phyloP scores from a whole-genome alignment of 2,329 filamentous ascomycete genomes.

The Decorospora gaudefroyi region DNA sequence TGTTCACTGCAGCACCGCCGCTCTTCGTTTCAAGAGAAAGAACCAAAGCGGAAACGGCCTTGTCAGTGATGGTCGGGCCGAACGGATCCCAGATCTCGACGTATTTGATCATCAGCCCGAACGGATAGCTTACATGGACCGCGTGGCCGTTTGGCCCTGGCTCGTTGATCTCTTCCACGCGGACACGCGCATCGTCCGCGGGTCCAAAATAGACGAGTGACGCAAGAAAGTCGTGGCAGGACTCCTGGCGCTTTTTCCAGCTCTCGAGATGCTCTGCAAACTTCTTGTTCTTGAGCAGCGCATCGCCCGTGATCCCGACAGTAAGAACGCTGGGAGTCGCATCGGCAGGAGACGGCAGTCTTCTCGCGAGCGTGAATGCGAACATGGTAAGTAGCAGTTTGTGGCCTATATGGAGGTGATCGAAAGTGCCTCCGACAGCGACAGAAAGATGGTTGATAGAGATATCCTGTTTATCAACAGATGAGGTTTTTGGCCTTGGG shows the following conservation, averaged over 20 bases:
- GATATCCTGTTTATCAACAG: conserved; percentile 7
- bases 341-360: conserved; percentile 16
- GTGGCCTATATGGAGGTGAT: conserved; percentile 92
- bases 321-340: conserved; percentile 62
- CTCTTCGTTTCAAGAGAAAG: conserved; percentile 85
- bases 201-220: conserved; percentile 64
- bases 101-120: conserved; percentile 71
- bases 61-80: conserved; percentile 85
- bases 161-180: conserved; percentile 52
- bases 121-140: conserved; percentile 62
- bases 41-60: conserved; percentile 76
- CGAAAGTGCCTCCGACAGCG: conserved; percentile 90
- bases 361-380: conserved; percentile 66
- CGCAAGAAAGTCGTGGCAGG: conserved; percentile 71
- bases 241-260: conserved; percentile 74
- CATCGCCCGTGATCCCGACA: conserved; percentile 86
- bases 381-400: conserved; percentile 94
- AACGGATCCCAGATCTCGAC: conserved; percentile 86
- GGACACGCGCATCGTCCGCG: conserved; percentile 50
- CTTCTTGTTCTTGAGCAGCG: conserved; percentile 85
- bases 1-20: conserved; percentile 84
- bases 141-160: conserved; percentile 57
- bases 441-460: conserved; percentile 62
- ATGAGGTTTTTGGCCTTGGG: conserved; percentile 2
- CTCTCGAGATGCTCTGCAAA: conserved; percentile 78